Conservation (phyloP, 2,329 filamentous ascomycete genomes). For the Hymenoscyphus fructigenus region DNA sequence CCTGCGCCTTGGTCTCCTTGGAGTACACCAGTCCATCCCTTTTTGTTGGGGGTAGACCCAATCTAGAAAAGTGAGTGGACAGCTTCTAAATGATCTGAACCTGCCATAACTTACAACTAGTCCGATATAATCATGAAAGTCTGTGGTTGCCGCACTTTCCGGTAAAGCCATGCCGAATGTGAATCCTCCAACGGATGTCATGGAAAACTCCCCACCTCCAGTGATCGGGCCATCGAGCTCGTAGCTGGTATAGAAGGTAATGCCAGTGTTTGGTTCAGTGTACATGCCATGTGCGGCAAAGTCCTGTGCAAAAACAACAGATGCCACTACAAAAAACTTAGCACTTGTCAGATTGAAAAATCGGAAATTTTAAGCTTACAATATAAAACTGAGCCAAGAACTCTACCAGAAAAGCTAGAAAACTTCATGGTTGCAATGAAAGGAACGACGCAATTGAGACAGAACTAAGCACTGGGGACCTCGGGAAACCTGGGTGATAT, state of each 20-base stretch:
- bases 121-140: constrained; percentile 58
- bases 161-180: constrained; percentile 57
- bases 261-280: constrained; percentile 49
- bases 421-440: constrained; percentile 30
- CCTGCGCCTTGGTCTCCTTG: constrained; percentile 46
- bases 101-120: constrained; percentile 46
- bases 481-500: constrained; percentile 12
- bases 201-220: constrained; percentile 33
- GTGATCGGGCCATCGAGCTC: constrained; percentile 41
- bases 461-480: constrained; percentile 9
- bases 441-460: constrained; percentile 18
- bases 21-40: constrained; percentile 59
- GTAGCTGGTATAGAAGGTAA: constrained; percentile 52
- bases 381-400: constrained; percentile 26
- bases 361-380: constrained; percentile 22
- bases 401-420: constrained; percentile 23
- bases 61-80: constrained; percentile 14
- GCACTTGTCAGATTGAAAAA: background rate
- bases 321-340: constrained; percentile 23
- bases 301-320: constrained; percentile 30
- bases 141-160: constrained; percentile 44
- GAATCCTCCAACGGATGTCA: constrained; percentile 41
- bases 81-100: background rate
- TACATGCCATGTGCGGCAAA: constrained; percentile 38
- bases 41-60: constrained; percentile 47